These are phyloP conservation scores for Fusarium proliferatum DNA, from an alignment of 2,329 filamentous ascomycete species.

Conservation along the genomic window DNA sequence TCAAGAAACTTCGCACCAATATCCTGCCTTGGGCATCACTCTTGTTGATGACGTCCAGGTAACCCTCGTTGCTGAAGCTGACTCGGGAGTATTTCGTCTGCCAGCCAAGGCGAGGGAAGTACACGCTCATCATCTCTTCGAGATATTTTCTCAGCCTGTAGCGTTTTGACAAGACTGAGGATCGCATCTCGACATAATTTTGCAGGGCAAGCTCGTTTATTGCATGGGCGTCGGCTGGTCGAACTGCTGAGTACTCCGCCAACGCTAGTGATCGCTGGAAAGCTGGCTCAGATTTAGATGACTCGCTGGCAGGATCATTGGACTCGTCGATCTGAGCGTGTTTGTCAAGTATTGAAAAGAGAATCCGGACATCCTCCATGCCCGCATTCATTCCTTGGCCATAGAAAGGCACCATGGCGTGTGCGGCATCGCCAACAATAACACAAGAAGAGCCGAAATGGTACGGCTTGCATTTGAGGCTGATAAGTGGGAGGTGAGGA, in stretches of 20 bases:
- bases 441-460: constrained; percentile 82
- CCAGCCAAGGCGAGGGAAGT: constrained; percentile 83
- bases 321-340: constrained; percentile 62
- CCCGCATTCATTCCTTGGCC: constrained; percentile 98
- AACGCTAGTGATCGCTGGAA: constrained; percentile 74
- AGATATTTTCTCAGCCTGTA: constrained; percentile 87
- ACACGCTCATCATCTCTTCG: constrained; percentile 84
- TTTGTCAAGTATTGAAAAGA: constrained; percentile 85
- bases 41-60: constrained; percentile 80
- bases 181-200: constrained; percentile 95
- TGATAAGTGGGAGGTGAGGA: constrained; percentile 92
- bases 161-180: constrained; percentile 79
- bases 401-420: constrained; percentile 99
- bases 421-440: constrained; percentile 92
- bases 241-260: constrained; percentile 77
- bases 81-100: constrained; percentile 92
- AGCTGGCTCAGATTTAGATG: constrained; percentile 57
- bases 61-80: constrained; percentile 92
- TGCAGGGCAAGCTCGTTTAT: constrained; percentile 93
- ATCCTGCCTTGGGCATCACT: constrained; percentile 76
- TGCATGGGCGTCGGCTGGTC: constrained; percentile 82
- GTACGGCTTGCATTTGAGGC: constrained; percentile 91
- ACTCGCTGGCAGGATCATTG: constrained; percentile 53
- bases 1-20: constrained; percentile 60
- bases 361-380: constrained; percentile 89